Percentiles rank a stretch among this genome's conserved stretches.
phyloP scores from a whole-genome alignment of 2,329 filamentous ascomycete species.

The Talaromyces verruculosus region DNA sequence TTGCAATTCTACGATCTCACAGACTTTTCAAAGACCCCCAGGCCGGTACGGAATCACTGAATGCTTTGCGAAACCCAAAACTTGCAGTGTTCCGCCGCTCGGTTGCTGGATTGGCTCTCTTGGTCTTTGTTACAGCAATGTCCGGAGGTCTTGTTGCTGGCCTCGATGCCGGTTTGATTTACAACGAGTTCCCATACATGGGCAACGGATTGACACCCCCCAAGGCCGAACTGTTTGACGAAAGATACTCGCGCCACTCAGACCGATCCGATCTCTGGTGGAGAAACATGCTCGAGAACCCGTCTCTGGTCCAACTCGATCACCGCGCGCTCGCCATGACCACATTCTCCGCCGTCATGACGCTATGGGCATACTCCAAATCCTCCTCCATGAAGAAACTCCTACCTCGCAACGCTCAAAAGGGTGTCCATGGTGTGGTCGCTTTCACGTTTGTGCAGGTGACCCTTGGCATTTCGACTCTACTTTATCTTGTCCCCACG shows the following conservation, averaged over 20 bases:
- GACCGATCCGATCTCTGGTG: constrained; percentile 86
- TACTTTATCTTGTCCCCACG: constrained; percentile 91
- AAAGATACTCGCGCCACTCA: constrained; percentile 76
- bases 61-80: constrained; percentile 64
- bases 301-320: constrained; percentile 89
- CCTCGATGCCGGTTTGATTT: constrained; percentile 93
- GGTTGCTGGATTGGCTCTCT: constrained; percentile 66
- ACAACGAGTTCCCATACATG: constrained; percentile 98
- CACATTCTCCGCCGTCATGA: constrained; percentile 78
- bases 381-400: constrained; percentile 61
- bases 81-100: constrained; percentile 72
- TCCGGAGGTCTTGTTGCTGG: constrained; percentile 92
- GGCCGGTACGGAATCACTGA: constrained; percentile 60
- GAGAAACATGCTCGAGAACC: constrained; percentile 98
- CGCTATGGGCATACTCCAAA: constrained; percentile 76
- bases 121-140: constrained; percentile 88
- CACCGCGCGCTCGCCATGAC: constrained; percentile 89
- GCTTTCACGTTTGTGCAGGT: constrained; percentile 82
- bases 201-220: constrained; percentile 80
- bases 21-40: constrained; percentile 68
- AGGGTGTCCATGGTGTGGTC: constrained; percentile 74
- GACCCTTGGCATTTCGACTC: constrained; percentile 79
- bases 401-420: constrained; percentile 59
- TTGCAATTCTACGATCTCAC: constrained; percentile 77
- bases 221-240: constrained; percentile 75